phyloP scores from a whole-genome alignment of 306 rosid genomes.

The Quercus robur region DNA sequence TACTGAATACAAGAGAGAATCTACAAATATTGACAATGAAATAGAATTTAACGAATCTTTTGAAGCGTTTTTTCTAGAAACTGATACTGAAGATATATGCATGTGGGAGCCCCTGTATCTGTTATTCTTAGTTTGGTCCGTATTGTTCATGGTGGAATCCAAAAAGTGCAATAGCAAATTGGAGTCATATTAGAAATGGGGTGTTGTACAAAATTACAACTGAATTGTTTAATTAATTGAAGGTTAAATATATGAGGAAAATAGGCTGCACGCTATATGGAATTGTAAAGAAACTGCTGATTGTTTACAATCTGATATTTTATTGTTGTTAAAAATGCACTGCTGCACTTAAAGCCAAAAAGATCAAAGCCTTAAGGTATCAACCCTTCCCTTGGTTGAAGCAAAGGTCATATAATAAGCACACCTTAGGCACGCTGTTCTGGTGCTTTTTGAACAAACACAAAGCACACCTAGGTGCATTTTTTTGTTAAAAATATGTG shows the following conservation, averaged over 20 bases:
- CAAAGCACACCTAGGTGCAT: too few relatives aligned
- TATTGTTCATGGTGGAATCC: background rate
- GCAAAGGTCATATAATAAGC: too few relatives aligned
- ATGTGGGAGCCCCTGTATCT: background rate
- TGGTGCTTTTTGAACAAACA: too few relatives aligned
- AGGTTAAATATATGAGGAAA: background rate
- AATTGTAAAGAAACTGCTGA: background rate
- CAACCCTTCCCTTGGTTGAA: too few relatives aligned
- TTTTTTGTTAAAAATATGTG: too few relatives aligned
- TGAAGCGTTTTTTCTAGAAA: background rate
- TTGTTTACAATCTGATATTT: background rate
- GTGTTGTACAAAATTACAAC: background rate
- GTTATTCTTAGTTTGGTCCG: background rate
- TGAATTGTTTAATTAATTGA: background rate
- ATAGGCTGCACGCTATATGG: background rate
- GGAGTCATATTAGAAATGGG: background rate
- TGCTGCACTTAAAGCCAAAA: too few relatives aligned
- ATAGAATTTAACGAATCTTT: background rate
- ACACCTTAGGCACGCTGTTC: too few relatives aligned
- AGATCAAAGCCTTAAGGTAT: too few relatives aligned
- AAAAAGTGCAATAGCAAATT: background rate
- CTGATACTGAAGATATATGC: background rate
- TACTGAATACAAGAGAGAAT: background rate
- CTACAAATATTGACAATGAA: background rate
- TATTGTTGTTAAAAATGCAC: too few relatives aligned